Conservation (phyloP, 306 rosid genomes). For the Gastrolobium bilobum region DNA sequence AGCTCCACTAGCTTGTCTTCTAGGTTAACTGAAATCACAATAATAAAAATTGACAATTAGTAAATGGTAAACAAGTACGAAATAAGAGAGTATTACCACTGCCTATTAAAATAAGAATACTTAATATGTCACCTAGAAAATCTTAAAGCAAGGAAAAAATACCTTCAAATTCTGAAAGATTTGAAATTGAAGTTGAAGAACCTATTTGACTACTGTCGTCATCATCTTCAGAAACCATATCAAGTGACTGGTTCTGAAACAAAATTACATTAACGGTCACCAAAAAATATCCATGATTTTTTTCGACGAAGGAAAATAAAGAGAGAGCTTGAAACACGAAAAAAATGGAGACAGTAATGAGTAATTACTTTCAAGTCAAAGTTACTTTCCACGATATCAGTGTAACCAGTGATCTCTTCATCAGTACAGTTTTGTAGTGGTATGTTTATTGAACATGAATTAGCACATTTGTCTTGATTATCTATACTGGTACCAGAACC, state of each 20-base stretch:
- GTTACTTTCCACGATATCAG: conserved; percentile 39
- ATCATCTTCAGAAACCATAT: conserved; percentile 45
- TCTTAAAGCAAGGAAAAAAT: conserved; percentile 4
- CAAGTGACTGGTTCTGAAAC: conserved; percentile 50
- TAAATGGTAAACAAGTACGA: conserved; percentile 13
- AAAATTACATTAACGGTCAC: conserved; percentile 7
- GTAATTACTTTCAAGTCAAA: conserved; percentile 57
- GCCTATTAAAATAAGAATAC: conserved; percentile 26
- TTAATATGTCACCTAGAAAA: background rate
- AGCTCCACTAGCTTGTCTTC: conserved; percentile 47
- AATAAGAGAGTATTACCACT: background rate
- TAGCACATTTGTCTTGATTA: conserved; percentile 8
- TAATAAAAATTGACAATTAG: conserved; percentile 13
- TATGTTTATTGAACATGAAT: conserved; percentile 21
- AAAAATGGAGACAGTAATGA: background rate
- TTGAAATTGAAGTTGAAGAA: conserved; percentile 50
- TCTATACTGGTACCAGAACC: background rate
- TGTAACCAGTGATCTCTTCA: conserved; percentile 39
- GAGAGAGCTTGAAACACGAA: background rate
- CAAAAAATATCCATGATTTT: conserved; percentile 30
- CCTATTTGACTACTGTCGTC: conserved; percentile 39
- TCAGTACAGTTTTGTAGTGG: conserved; percentile 47
- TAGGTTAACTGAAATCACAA: conserved; percentile 50
- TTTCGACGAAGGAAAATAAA: background rate
- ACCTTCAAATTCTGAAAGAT: conserved; percentile 55